These are phyloP conservation scores for Chalaropsis ovoidea DNA, from an alignment of 2,329 filamentous ascomycete species.

Conservation along the genomic window DNA sequence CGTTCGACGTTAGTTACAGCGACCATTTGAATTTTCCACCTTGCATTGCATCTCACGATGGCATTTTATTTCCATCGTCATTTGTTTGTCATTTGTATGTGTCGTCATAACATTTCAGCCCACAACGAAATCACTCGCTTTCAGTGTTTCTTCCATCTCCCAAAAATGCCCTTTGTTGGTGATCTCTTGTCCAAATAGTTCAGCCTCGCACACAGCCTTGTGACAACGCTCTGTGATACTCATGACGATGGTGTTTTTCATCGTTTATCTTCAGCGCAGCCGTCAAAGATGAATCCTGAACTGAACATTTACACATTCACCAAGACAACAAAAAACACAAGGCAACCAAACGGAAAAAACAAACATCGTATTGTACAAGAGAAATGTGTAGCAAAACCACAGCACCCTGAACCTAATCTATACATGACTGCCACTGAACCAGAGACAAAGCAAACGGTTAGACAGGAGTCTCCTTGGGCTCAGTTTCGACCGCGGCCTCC, in stretches of 20 bases:
- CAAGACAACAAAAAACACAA: neutral
- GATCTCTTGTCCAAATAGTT: neutral
- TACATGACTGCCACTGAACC: constrained; percentile 13
- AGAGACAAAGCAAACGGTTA: neutral
- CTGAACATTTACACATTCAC: neutral
- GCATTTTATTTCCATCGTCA: neutral
- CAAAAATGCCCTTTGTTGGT: neutral
- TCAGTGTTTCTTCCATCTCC: neutral
- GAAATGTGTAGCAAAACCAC: neutral
- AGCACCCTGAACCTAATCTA: constrained; percentile 20
- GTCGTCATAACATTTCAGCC: too few species aligned
- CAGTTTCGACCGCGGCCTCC: neutral
- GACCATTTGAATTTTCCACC: neutral
- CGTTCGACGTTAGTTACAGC: neutral
- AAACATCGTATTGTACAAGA: constrained; percentile 23
- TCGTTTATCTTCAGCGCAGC: too few species aligned
- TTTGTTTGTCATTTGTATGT: too few species aligned
- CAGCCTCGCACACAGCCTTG: neutral
- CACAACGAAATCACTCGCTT: neutral
- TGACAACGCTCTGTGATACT: too few species aligned
- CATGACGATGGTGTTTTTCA: too few species aligned
- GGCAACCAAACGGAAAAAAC: neutral
- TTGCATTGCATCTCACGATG: neutral
- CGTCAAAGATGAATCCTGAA: too few species aligned
- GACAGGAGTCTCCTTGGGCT: neutral